phyloP scores from a whole-genome alignment of 1,139 yeast genomes.

The Blastobotrys serpentis region DNA sequence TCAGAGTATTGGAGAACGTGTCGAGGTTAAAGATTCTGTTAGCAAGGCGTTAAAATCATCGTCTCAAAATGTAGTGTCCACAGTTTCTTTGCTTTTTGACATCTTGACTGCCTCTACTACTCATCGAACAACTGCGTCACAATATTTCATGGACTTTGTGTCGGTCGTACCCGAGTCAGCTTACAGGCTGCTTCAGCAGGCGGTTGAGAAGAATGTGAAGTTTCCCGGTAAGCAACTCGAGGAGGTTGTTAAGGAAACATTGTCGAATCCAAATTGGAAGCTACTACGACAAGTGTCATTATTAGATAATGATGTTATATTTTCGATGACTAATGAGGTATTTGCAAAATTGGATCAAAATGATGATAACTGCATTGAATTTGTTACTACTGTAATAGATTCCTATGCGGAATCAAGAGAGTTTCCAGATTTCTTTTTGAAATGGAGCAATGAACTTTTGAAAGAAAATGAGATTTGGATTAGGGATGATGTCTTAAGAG shows the following conservation, averaged over 20 bases:
- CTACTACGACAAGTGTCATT: conserved; percentile 9
- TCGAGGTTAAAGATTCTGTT: background rate
- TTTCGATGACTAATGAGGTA: conserved; percentile 13
- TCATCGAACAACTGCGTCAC: background rate
- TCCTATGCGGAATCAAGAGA: conserved; percentile 51
- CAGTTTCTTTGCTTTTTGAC: background rate
- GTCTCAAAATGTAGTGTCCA: background rate
- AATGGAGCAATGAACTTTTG: conserved; percentile 44
- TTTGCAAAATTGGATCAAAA: conserved; percentile 8
- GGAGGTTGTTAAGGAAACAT: conserved; percentile 5
- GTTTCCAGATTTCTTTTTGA: conserved; percentile 47
- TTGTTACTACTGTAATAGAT: conserved; percentile 39
- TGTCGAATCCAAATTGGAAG: conserved; percentile 12
- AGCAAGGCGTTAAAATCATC: background rate
- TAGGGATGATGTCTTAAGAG: conserved; percentile 17
- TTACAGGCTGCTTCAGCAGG: conserved; percentile 10
- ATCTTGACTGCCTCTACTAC: background rate
- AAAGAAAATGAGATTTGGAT: conserved; percentile 22
- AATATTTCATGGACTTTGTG: conserved; percentile 11
- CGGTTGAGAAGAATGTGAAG: conserved; percentile 12
- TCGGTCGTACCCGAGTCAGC: conserved; percentile 9
- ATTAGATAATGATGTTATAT: conserved; percentile 17
- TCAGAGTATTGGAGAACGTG: background rate
- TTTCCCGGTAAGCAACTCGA: conserved; percentile 9
- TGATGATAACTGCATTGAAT: conserved; percentile 10